These are phyloP conservation scores for Helotiales sp. DNA, from an alignment of 2,329 filamentous ascomycete species.

Conservation along the genomic window DNA sequence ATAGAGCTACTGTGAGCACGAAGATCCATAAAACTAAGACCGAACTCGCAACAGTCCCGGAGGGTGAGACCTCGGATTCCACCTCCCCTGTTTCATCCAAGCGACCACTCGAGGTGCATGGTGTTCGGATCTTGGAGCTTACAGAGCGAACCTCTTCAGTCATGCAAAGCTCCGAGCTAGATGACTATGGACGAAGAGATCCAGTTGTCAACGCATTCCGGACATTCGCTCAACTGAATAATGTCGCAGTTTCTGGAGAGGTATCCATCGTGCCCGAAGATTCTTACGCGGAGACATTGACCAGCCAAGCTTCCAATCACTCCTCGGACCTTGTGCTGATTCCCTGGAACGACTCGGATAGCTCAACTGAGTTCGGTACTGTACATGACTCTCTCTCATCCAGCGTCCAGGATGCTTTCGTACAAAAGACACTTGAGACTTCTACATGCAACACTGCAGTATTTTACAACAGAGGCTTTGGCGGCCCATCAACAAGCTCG, in stretches of 20 bases:
- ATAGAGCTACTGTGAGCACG: slow-evolving; percentile 43
- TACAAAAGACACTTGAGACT: slow-evolving; percentile 68
- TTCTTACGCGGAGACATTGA: slow-evolving; percentile 79
- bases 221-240: slow-evolving; percentile 83
- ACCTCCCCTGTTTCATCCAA: slow-evolving; percentile 30
- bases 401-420: slow-evolving; percentile 72
- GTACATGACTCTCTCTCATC: slow-evolving; percentile 62
- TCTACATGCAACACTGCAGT: slow-evolving; percentile 74
- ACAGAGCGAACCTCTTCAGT: slow-evolving; percentile 93
- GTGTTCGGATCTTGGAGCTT: slow-evolving; percentile 83
- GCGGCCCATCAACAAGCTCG: slow-evolving; percentile 51
- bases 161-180: slow-evolving; percentile 87
- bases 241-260: slow-evolving; percentile 80
- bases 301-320: slow-evolving; percentile 71
- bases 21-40: slow-evolving; percentile 46
- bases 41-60: slow-evolving; percentile 37
- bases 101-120: slow-evolving; percentile 56
- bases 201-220: slow-evolving; percentile 91
- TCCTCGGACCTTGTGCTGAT: slow-evolving; percentile 77
- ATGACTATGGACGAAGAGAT: slow-evolving; percentile 74
- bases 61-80: slow-evolving; percentile 37
- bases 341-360: slow-evolving; percentile 86
- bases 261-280: slow-evolving; percentile 79
- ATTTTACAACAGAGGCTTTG: slow-evolving; percentile 76
- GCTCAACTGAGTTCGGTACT: slow-evolving; percentile 65